phyloP scores from a whole-genome alignment of 495 filamentous ascomycete genomes.

The Penicillium herquei region DNA sequence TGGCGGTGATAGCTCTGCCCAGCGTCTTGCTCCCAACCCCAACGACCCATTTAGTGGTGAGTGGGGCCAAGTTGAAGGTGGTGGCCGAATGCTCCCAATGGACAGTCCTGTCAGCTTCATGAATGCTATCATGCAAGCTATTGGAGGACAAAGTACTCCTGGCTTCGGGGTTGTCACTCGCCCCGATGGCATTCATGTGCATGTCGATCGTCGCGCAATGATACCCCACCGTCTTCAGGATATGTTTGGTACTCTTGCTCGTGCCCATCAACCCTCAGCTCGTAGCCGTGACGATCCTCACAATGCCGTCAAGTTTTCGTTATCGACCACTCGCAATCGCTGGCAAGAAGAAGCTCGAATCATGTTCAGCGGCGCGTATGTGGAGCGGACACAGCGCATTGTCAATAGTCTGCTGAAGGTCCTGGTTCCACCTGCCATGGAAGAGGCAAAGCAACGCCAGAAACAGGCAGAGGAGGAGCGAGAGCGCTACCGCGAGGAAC shows the following conservation, averaged over 20 bases:
- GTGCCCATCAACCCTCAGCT: slow-evolving; percentile 43
- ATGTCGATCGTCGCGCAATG: slow-evolving; percentile 48
- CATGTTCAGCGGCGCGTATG: slow-evolving; percentile 66
- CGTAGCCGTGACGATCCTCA: slow-evolving; percentile 55
- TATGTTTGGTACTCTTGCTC: slow-evolving; percentile 51
- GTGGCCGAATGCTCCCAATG: slow-evolving; percentile 47
- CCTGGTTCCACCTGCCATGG: slow-evolving; percentile 81
- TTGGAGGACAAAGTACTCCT: slow-evolving; percentile 48
- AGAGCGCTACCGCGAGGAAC: slow-evolving; percentile 46
- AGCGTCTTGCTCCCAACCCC: slow-evolving; percentile 29
- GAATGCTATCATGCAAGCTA: slow-evolving; percentile 58
- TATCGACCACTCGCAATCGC: slow-evolving; percentile 65
- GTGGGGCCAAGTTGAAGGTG: slow-evolving; percentile 56
- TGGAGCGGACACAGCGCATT: slow-evolving; percentile 71
- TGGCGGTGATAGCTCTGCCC: slow-evolving; percentile 29
- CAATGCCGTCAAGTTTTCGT: slow-evolving; percentile 67
- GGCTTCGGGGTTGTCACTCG: slow-evolving; percentile 56
- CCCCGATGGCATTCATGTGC: slow-evolving; percentile 58
- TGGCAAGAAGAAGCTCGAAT: slow-evolving; percentile 93
- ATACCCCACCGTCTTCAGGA: slow-evolving; percentile 56
- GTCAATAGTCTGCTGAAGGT: slow-evolving; percentile 68
- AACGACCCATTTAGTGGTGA: slow-evolving; percentile 41
- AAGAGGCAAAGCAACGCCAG: slow-evolving; percentile 65
- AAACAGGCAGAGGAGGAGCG: slow-evolving; percentile 49
- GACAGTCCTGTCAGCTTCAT: slow-evolving; percentile 64